Conservation (phyloP, 2,329 filamentous ascomycete genomes). For the Cryphonectria carpinicola region DNA sequence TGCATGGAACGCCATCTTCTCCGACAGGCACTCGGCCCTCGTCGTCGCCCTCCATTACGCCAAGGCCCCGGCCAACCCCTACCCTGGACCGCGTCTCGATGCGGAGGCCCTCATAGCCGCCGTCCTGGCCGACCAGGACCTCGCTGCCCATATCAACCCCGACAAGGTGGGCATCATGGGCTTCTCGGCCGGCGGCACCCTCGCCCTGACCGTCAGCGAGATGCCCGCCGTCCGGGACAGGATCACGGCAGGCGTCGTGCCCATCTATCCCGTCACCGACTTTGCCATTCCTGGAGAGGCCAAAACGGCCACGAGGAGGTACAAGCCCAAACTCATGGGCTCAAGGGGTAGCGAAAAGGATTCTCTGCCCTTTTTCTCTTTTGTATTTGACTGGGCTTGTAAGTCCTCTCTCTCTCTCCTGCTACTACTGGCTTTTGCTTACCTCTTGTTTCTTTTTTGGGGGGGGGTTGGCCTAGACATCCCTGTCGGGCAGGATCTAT, state of each 20-base stretch:
- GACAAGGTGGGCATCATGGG: constrained; percentile 48
- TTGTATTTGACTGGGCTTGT: constrained; percentile 47
- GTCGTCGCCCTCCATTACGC: constrained; percentile 56
- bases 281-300: constrained; percentile 37
- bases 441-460: not conserved
- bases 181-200: constrained; percentile 57
- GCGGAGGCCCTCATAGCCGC: constrained; percentile 47
- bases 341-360: constrained; percentile 36
- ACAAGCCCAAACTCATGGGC: constrained; percentile 41
- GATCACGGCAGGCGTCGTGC: constrained; percentile 42
- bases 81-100: constrained; percentile 51
- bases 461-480: constrained; percentile 35
- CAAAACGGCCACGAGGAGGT: constrained; percentile 41
- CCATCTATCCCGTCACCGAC: constrained; percentile 51
- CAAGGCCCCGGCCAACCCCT: constrained; percentile 49
- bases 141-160: constrained; percentile 47
- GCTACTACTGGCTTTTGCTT: not conserved
- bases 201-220: constrained; percentile 48
- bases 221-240: constrained; percentile 40
- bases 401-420: not conserved
- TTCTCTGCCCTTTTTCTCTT: constrained; percentile 35
- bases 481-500: constrained; percentile 37
- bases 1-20: constrained; percentile 49
- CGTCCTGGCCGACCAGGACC: constrained; percentile 46
- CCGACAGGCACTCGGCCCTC: constrained; percentile 44